Percentiles rank a stretch among this genome's conserved stretches.
Conservation (phyloP, 805 yeast species). For the Ogataea paradorogensis region DNA sequence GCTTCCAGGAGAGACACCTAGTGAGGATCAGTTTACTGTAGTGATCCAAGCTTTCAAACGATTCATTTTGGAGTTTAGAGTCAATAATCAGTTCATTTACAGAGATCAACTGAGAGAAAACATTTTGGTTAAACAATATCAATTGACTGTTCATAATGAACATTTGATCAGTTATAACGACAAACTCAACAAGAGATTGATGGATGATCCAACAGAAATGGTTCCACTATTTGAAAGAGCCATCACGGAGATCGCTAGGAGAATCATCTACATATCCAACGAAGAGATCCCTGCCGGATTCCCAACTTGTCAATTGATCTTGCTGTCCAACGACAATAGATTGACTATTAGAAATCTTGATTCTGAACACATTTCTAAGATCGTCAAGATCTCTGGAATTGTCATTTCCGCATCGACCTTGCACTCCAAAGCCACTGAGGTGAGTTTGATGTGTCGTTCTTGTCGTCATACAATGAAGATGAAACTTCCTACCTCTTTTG, state of each 20-base stretch:
- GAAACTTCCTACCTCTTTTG: slow-evolving; percentile 62
- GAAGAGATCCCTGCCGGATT: slow-evolving; percentile 53
- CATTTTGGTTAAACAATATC: slow-evolving; percentile 70
- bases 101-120: slow-evolving; percentile 90
- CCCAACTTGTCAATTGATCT: slow-evolving; percentile 80
- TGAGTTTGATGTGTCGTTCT: slow-evolving; percentile 80
- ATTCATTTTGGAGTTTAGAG: slow-evolving; percentile 82
- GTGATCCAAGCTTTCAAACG: slow-evolving; percentile 72
- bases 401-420: slow-evolving; percentile 88
- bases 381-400: slow-evolving; percentile 90
- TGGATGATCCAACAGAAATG: slow-evolving; percentile 85
- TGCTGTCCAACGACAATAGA: slow-evolving; percentile 68
- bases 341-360: slow-evolving; percentile 77
- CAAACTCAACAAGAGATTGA: slow-evolving; percentile 76
- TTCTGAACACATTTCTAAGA: slow-evolving; percentile 83
- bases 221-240: slow-evolving; percentile 83
- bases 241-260: slow-evolving; percentile 80
- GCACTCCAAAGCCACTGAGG: slow-evolving; percentile 78
- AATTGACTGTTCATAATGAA: slow-evolving; percentile 71
- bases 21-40: slow-evolving; percentile 63
- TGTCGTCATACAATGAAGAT: slow-evolving; percentile 79
- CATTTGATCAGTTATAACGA: slow-evolving; percentile 87
- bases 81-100: slow-evolving; percentile 78
- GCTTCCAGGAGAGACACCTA: slow-evolving; percentile 75
- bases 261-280: slow-evolving; percentile 53